Conservation (phyloP, 2,329 filamentous ascomycete genomes). For the Fusarium circinatum region DNA sequence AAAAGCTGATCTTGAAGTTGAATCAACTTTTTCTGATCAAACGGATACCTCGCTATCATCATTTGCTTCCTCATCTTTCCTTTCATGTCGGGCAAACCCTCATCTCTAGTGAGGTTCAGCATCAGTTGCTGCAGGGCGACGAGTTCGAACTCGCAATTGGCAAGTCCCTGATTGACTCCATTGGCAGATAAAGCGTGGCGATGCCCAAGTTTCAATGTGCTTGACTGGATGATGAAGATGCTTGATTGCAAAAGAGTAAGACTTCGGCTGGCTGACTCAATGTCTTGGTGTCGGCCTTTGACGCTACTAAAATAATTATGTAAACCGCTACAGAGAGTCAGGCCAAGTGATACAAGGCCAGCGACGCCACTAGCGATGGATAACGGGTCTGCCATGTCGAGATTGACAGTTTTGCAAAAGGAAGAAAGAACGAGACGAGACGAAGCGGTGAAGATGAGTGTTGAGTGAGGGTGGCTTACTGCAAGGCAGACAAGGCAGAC, state of each 20-base stretch:
- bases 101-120: rapidly evolving
- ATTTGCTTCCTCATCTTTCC: background rate
- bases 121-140: rapidly evolving
- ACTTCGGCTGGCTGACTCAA: rapidly evolving
- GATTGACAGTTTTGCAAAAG: rapidly evolving
- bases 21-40: background rate
- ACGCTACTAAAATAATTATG: background rate
- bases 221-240: background rate
- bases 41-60: background rate
- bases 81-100: rapidly evolving
- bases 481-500: background rate
- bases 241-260: background rate
- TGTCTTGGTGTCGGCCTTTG: background rate
- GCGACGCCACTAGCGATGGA: constrained; percentile 1
- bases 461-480: rapidly evolving
- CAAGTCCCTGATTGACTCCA: background rate
- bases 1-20: background rate
- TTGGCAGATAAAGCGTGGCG: background rate
- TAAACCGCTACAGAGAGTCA: background rate
- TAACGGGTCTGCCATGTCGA: background rate
- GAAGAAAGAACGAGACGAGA: rapidly evolving
- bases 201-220: rapidly evolving
- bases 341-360: constrained; percentile 4
- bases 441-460: background rate
- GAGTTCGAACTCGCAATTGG: background rate